Percentiles rank a stretch among this genome's conserved stretches.
phyloP scores from a whole-genome alignment of 2,329 filamentous ascomycete genomes.

The Geosmithia putterillii region DNA sequence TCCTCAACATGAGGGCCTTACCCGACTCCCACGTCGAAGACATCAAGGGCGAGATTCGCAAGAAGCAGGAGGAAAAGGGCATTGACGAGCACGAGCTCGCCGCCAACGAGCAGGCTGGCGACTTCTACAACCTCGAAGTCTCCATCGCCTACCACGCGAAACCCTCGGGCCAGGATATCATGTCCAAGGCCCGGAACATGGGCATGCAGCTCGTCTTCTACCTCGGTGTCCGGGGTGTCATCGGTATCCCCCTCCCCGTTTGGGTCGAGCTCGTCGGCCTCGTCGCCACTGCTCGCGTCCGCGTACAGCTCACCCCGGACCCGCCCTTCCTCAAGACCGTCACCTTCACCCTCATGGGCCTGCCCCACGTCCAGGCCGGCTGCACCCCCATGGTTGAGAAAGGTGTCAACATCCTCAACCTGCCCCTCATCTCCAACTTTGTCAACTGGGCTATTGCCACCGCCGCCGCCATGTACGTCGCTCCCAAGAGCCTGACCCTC shows the following conservation, averaged over 20 bases:
- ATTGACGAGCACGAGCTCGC: slow-evolving; percentile 82
- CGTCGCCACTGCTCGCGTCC: slow-evolving; percentile 76
- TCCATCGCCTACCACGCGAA: slow-evolving; percentile 85
- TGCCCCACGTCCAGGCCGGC: slow-evolving; percentile 78
- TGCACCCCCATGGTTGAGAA: slow-evolving; percentile 88
- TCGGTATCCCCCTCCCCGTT: slow-evolving; percentile 78
- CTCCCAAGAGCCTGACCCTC: slow-evolving; percentile 85
- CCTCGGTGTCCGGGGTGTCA: slow-evolving; percentile 75
- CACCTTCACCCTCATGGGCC: slow-evolving; percentile 88
- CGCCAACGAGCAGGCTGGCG: slow-evolving; percentile 79
- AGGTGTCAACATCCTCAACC: slow-evolving; percentile 81
- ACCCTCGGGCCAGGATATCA: slow-evolving; percentile 56
- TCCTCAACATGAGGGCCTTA: slow-evolving; percentile 75
- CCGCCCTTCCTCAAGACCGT: slow-evolving; percentile 86
- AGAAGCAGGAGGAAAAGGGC: slow-evolving; percentile 62
- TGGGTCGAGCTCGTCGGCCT: slow-evolving; percentile 83
- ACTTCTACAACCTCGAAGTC: slow-evolving; percentile 86
- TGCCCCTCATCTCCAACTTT: slow-evolving; percentile 90
- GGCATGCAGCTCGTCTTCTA: slow-evolving; percentile 96
- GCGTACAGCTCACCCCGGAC: slow-evolving; percentile 77
- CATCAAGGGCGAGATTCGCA: slow-evolving; percentile 69
- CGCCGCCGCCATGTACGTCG: slow-evolving; percentile 82
- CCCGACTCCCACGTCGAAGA: slow-evolving; percentile 68
- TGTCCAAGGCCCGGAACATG: slow-evolving; percentile 85
- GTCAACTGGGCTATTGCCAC: slow-evolving; percentile 91